Percentiles rank a stretch among this genome's conserved stretches.
phyloP scores from a whole-genome alignment of 345 rosid species.

The Eucalyptus pumila region DNA sequence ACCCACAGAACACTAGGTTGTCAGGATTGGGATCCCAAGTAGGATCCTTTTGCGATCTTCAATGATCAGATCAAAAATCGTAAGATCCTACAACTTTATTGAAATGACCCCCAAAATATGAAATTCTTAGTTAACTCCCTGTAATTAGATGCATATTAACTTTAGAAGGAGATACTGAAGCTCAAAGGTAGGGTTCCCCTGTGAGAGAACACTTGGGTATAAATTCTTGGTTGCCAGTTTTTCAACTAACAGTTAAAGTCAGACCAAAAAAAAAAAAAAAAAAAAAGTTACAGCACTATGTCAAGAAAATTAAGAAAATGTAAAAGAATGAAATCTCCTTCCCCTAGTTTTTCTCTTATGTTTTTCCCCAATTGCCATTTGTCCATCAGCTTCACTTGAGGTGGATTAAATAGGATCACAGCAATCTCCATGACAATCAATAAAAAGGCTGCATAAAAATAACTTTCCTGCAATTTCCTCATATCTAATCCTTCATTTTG shows the following conservation, averaged over 20 bases:
- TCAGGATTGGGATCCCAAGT: neutral
- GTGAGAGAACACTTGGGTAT: neutral
- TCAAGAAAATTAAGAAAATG: neutral
- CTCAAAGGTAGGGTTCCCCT: neutral
- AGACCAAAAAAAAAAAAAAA: too few species aligned
- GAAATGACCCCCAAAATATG: neutral
- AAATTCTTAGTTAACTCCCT: neutral
- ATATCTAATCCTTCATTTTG: neutral
- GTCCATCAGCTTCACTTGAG: neutral
- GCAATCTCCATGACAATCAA: neutral
- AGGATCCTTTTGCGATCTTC: neutral
- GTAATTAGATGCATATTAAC: neutral
- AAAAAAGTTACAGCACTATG: neutral
- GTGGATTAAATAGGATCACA: neutral
- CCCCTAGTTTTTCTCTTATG: neutral
- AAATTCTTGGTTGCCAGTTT: neutral
- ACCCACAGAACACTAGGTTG: neutral
- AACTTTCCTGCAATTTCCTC: neutral
- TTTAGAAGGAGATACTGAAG: neutral
- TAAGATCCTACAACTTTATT: neutral
- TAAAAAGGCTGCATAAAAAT: neutral
- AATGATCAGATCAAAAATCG: neutral
- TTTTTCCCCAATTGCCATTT: neutral
- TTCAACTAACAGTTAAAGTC: neutral
- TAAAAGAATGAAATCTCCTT: neutral